Percentiles rank a stretch among this genome's conserved stretches.
These are phyloP conservation scores for Candida boidinii DNA, from an alignment of 805 yeast genomes.

Conservation along the genomic window DNA sequence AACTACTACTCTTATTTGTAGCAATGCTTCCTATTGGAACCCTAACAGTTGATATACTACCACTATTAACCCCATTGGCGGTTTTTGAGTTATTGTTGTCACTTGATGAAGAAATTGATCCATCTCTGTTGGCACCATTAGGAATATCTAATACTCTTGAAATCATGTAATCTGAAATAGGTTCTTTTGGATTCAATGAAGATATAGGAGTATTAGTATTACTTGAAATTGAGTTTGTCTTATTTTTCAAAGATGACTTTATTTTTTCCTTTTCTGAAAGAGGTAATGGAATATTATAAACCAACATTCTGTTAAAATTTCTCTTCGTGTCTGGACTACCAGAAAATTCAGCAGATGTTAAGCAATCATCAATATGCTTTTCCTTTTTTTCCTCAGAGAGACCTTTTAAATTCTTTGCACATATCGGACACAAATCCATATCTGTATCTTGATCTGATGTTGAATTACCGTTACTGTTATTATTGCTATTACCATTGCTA, in stretches of 20 bases:
- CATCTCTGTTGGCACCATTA: neutral
- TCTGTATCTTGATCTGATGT: slow-evolving; percentile 19
- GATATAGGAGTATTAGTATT: too few species aligned
- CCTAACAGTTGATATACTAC: too few species aligned
- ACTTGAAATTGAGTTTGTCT: too few species aligned
- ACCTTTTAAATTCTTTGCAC: slow-evolving; percentile 20
- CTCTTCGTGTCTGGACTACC: slow-evolving; percentile 53
- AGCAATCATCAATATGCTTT: slow-evolving; percentile 63
- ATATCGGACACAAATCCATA: slow-evolving; percentile 35
- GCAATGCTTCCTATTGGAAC: too few species aligned
- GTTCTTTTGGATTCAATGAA: too few species aligned
- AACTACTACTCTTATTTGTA: too few species aligned
- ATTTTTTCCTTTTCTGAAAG: neutral
- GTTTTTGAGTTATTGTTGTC: too few species aligned
- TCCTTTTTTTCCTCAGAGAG: slow-evolving; percentile 35
- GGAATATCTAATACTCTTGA: neutral
- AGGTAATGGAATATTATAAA: slow-evolving; percentile 44
- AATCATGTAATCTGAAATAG: too few species aligned
- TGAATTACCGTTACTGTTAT: too few species aligned
- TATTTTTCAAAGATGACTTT: too few species aligned
- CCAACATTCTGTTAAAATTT: slow-evolving; percentile 74
- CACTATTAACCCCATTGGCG: too few species aligned
- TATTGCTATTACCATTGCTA: neutral
- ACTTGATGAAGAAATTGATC: too few species aligned
- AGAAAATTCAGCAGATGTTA: slow-evolving; percentile 49